Conservation (phyloP, 1,139 yeast species). For the Torulaspora globosa region DNA sequence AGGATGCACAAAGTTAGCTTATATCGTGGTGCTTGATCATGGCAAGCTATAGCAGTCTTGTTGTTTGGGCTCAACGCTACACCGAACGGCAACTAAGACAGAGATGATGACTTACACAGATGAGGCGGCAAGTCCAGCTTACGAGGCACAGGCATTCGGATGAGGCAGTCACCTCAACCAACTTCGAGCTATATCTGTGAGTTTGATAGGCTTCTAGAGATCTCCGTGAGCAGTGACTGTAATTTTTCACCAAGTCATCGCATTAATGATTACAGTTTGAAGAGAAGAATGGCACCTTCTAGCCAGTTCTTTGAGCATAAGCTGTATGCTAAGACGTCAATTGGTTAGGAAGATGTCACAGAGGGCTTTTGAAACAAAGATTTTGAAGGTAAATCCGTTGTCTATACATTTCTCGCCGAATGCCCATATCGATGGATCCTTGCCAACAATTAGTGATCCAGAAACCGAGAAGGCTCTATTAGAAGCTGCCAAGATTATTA, state of each 20-base stretch:
- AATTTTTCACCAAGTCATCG: conserved; percentile 9
- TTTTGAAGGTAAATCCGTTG: conserved; percentile 45
- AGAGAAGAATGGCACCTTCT: not conserved
- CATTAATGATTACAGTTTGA: not conserved
- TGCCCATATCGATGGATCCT: conserved; percentile 35
- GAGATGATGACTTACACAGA: too few species aligned
- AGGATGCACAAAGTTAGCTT: too few species aligned
- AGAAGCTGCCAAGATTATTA: conserved; percentile 56
- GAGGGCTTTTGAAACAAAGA: conserved; percentile 37
- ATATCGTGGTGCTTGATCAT: too few species aligned
- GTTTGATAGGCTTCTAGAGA: not conserved
- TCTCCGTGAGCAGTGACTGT: conserved; percentile 4
- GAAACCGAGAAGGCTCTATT: conserved; percentile 48
- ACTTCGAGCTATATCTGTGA: not conserved
- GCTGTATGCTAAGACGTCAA: conserved; percentile 8
- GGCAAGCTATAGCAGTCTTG: too few species aligned
- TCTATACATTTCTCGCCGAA: conserved; percentile 41
- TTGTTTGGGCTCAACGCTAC: too few species aligned
- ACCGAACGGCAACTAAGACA: too few species aligned
- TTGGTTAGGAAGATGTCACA: conserved; percentile 4
- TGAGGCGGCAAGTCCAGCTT: too few species aligned
- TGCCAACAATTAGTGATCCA: conserved; percentile 49
- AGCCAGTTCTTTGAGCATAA: not conserved
- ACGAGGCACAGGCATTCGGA: not conserved
- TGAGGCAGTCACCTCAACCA: not conserved